These are phyloP conservation scores for Mortierella sp. DNA, from an alignment of 371 early-diverging fungal genomes.

Conservation along the genomic window DNA sequence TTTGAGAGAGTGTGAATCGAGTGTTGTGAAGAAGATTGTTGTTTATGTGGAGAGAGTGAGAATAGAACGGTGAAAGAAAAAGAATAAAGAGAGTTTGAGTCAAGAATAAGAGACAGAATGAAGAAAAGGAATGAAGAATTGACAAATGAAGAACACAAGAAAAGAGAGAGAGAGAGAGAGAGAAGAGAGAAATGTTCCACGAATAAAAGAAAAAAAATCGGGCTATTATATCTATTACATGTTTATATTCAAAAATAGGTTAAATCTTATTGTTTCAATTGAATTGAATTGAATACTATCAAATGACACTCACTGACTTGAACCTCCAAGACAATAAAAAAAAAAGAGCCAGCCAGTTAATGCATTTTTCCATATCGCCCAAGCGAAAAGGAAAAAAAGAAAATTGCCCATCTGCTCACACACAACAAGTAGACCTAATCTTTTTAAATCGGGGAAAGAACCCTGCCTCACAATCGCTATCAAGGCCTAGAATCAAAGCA, in stretches of 20 bases:
- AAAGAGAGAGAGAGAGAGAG: neutral
- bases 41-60: neutral
- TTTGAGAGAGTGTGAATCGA: neutral
- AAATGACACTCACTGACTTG: too few relatives aligned
- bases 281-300: too few relatives aligned
- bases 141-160: neutral
- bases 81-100: neutral
- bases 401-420: too few relatives aligned
- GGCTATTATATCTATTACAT: too few relatives aligned
- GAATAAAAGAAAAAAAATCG: neutral
- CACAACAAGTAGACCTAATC: too few relatives aligned
- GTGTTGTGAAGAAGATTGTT: neutral
- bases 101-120: neutral
- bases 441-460: too few relatives aligned
- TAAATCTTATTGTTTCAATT: neutral
- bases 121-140: neutral
- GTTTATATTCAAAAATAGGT: neutral
- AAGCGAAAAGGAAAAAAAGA: too few relatives aligned
- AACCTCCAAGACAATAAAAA: too few relatives aligned
- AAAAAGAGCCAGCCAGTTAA: too few relatives aligned
- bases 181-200: neutral
- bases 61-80: neutral
- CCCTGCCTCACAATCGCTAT: too few relatives aligned
- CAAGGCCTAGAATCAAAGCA: too few relatives aligned
- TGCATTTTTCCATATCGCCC: too few relatives aligned